These are phyloP conservation scores for Heritiera littoralis DNA, from an alignment of 345 rosid genomes.

Conservation along the genomic window DNA sequence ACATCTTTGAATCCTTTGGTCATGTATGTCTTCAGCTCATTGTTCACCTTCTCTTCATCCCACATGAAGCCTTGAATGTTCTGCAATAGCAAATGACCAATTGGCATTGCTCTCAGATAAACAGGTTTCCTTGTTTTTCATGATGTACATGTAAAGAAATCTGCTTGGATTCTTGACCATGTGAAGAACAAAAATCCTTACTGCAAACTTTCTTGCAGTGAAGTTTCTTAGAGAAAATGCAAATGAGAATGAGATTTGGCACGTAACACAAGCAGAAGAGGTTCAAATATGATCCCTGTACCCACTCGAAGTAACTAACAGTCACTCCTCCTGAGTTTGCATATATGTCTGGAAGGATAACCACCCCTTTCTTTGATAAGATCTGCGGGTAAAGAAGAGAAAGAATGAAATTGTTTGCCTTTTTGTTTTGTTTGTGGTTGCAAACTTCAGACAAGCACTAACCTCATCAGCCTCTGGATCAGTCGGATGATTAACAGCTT, in stretches of 20 bases:
- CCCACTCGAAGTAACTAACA: constrained; percentile 99
- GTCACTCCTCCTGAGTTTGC: constrained; percentile 98
- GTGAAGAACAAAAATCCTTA: too few relatives aligned
- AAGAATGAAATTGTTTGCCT: background rate
- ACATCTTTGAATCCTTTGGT: constrained; percentile 71
- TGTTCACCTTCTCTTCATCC: constrained; percentile 90
- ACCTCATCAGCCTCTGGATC: constrained; percentile 99
- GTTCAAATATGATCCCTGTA: constrained; percentile 55
- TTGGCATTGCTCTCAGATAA: background rate
- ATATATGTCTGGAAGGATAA: constrained; percentile 90
- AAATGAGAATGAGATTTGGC: background rate
- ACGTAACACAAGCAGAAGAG: background rate
- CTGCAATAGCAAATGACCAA: constrained; percentile 36
- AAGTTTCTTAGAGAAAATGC: too few relatives aligned
- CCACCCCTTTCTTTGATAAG: constrained; percentile 78
- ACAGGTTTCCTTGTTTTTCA: too few relatives aligned
- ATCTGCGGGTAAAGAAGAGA: constrained; percentile 45
- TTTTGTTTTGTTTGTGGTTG: background rate
- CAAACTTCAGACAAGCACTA: constrained; percentile 17
- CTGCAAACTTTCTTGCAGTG: too few relatives aligned
- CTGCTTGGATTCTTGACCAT: too few relatives aligned
- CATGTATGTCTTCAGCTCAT: constrained; percentile 78
- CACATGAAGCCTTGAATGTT: constrained; percentile 98
- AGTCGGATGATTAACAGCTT: constrained; percentile 98
- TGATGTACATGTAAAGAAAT: too few relatives aligned